Conservation (phyloP, 2,329 filamentous ascomycete species). For the Coniochaeta prunicola region DNA sequence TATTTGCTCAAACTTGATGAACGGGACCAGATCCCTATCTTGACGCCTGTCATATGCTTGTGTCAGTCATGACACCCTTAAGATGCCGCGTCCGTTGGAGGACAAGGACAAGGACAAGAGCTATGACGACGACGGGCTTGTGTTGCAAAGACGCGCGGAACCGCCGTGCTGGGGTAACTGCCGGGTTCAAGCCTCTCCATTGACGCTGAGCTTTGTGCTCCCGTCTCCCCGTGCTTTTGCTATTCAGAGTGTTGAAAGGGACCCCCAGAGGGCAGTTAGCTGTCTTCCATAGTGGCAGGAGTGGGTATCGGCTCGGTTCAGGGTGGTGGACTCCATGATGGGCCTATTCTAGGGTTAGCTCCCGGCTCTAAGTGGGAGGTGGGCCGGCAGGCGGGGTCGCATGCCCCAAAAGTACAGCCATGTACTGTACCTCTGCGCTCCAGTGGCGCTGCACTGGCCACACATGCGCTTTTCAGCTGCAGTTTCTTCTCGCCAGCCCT, state of each 20-base stretch:
- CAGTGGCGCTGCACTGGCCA: constrained; percentile 21
- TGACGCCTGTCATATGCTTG: neutral
- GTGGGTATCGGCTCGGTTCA: neutral
- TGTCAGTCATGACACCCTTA: neutral
- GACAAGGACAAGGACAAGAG: neutral
- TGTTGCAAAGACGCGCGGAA: neutral
- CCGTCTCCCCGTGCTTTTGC: neutral
- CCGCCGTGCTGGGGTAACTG: neutral
- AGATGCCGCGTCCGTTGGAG: neutral
- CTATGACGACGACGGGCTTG: neutral
- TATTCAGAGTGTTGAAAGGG: neutral
- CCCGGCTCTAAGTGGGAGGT: neutral
- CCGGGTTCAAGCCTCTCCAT: constrained; percentile 1
- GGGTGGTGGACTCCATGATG: neutral
- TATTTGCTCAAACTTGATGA: neutral
- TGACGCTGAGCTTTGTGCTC: neutral
- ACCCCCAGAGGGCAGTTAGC: neutral
- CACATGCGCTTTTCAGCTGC: constrained; percentile 26
- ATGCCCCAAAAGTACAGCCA: neutral
- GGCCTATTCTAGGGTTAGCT: constrained; percentile 1
- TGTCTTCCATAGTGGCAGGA: neutral
- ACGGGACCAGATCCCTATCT: neutral
- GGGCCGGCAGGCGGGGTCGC: neutral
- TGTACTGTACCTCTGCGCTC: constrained; percentile 3
- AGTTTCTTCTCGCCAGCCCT: constrained; percentile 17